Conservation (phyloP, 2,329 filamentous ascomycete species). For the Alternaria hordeiaustralica region DNA sequence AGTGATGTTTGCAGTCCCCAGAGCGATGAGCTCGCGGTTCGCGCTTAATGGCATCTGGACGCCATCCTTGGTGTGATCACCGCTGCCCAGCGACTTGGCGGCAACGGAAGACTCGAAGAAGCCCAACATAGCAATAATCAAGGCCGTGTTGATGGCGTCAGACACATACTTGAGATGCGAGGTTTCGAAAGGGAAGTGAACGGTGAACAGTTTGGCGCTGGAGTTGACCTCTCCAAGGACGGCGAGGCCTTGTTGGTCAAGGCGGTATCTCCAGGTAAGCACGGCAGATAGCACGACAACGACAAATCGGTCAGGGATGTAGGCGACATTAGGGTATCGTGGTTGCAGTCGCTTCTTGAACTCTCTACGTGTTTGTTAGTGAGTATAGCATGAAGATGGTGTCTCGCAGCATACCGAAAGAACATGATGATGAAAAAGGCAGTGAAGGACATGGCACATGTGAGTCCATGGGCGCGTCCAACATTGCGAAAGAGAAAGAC, state of each 20-base stretch:
- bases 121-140: conserved; percentile 92
- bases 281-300: conserved; percentile 87
- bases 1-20: conserved; percentile 89
- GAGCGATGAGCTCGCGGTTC: conserved; percentile 90
- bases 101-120: conserved; percentile 98
- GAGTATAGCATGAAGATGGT: neutral
- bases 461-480: conserved; percentile 72
- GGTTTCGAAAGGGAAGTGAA: conserved; percentile 83
- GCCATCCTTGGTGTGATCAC: conserved; percentile 62
- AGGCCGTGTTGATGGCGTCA: conserved; percentile 86
- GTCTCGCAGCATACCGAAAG: conserved; percentile 67
- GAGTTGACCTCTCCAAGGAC: conserved; percentile 84
- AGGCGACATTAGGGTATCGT: conserved; percentile 79
- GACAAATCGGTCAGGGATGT: conserved; percentile 88
- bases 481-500: conserved; percentile 76
- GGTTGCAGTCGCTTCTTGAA: conserved; percentile 82
- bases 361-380: conserved; percentile 61
- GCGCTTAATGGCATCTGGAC: conserved; percentile 85
- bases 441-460: conserved; percentile 75
- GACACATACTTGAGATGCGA: conserved; percentile 81
- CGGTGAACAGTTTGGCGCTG: conserved; percentile 73
- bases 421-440: conserved; percentile 91
- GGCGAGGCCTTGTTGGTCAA: conserved; percentile 80
- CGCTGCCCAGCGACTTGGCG: conserved; percentile 77
- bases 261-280: conserved; percentile 76